Base-by-base conservation (phyloP, 768 basidiomycete genomes). In the Suillus americanus region DNA sequence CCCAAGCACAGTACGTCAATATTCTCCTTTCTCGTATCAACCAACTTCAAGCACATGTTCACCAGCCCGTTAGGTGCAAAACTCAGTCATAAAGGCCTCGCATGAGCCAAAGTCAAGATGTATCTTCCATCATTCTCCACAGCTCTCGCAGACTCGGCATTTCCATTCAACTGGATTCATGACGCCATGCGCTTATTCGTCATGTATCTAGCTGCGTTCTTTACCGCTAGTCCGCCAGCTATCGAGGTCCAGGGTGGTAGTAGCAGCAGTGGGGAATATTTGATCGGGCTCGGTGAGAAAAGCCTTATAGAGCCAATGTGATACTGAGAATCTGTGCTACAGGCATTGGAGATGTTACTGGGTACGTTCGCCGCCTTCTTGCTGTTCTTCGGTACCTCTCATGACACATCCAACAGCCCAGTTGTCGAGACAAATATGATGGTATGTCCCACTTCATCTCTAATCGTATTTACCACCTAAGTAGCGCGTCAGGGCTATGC, bases 381-480 rank as follows among this genome's bases (percentile, higher is more conserved):
- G 57, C 20, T 35, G 45, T 41, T 23, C 23, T 48, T 64, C 37
- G 41, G 10, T 5, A 6, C 16, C 25, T 5, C 23, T 23, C 23
- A 28, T 55, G 46, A 63, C 61, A 56, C 65, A 68, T 50, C 66
- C 30, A 65, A 64, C 50, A 89, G 88, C 25, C 89, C 90, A 4
- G 85, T 91, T 20, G 90, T 92, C 7, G 90, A 93, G 79, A 92
- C 91, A 20, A 91, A 91, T 67, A 89, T 92, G 87, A 90, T 91
- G 89, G 89, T 86, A 73, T 55, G 76, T 66, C 38, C 33, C 37
- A 40, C 30, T 54, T 60, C 41, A 51, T 54, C 37, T 45, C 51
- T n/a, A 40, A 40, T 51, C 23, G 18, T 30, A 37, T 14, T 45
- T 51, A 61, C 7, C 41, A 63, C 66, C 3, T 23, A 23, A 28